Percentiles rank a stretch among this genome's conserved stretches.
Evolutionary conservation across 495 filamentous ascomycete species (phyloP).

Genomic region (Staphylotrichum tortipilum): DNA sequence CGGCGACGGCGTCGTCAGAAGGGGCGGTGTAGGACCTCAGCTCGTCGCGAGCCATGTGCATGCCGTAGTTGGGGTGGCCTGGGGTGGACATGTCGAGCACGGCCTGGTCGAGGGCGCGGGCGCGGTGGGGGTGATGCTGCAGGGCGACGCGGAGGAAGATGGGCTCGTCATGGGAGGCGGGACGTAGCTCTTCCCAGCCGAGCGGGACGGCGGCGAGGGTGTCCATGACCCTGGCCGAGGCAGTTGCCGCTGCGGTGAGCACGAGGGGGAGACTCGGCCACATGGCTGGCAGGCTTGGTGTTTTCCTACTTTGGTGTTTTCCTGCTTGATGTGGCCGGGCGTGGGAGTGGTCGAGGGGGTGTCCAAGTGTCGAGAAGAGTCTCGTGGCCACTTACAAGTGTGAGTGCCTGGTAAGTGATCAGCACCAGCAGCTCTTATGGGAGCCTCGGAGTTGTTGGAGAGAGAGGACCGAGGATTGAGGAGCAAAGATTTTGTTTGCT

Average conservation of each 20-base stretch:
- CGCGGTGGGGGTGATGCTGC: constrained; percentile 21
- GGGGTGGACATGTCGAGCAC: constrained; percentile 50
- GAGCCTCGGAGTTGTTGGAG: too few relatives aligned
- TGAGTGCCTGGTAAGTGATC: too few relatives aligned
- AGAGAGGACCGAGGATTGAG: too few relatives aligned
- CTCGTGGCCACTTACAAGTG: too few relatives aligned
- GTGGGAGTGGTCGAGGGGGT: too few relatives aligned
- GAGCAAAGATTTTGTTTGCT: too few relatives aligned
- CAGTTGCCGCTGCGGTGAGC: constrained; percentile 14
- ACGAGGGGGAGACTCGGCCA: constrained; percentile 21
- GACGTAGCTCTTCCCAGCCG: constrained; percentile 36
- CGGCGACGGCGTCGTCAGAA: constrained; percentile 32
- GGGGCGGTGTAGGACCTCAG: constrained; percentile 46
- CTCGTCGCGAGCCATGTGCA: constrained; percentile 45
- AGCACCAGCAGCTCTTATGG: too few relatives aligned
- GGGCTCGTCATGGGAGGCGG: constrained; percentile 24
- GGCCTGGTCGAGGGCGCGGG: constrained; percentile 47
- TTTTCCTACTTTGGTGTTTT: too few relatives aligned
- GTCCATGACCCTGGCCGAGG: constrained; percentile 43
- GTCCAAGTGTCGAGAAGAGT: too few relatives aligned
- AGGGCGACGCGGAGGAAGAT: constrained; percentile 30
- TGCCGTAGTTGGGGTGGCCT: constrained; percentile 45
- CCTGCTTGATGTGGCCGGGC: too few relatives aligned
- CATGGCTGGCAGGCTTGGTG: constrained; percentile 18
- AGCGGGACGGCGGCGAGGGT: constrained; percentile 33